Evolutionary conservation across 2,329 filamentous ascomycete species (phyloP).

Genomic region (Cladobotryum mycophilum): DNA sequence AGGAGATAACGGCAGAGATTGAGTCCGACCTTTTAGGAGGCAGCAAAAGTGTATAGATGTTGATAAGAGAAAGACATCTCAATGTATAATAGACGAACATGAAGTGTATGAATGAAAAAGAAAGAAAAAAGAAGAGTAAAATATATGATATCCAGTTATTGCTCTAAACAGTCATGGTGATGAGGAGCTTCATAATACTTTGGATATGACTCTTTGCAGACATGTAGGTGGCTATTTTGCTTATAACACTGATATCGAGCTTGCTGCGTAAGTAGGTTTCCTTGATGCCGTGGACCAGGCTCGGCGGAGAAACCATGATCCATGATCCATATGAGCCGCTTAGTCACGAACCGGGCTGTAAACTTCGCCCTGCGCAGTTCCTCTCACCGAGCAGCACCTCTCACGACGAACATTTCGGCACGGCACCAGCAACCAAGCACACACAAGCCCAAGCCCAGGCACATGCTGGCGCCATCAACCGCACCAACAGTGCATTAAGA

Average conservation of each 20-base stretch:
- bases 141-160: too few relatives aligned
- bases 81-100: neutral
- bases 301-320: constrained; percentile 9
- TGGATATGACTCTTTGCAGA: too few relatives aligned
- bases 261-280: too few relatives aligned
- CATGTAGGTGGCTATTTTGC: too few relatives aligned
- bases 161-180: too few relatives aligned
- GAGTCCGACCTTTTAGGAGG: constrained; percentile 18
- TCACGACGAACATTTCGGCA: constrained; percentile 42
- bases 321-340: neutral
- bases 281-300: too few relatives aligned
- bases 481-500: too few relatives aligned
- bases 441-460: neutral
- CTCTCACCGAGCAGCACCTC: constrained; percentile 28
- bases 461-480: neutral
- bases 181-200: too few relatives aligned
- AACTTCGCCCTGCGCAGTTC: constrained; percentile 27
- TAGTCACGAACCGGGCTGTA: constrained; percentile 7
- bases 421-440: constrained; percentile 20
- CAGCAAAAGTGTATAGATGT: constrained; percentile 21
- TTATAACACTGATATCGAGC: too few relatives aligned
- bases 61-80: constrained; percentile 4
- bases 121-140: neutral
- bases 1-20: constrained; percentile 14
- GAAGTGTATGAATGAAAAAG: neutral